Percentiles rank a stretch among this genome's conserved stretches.
Conservation (phyloP, 2,329 filamentous ascomycete species). For the Xylariaceae sp. region DNA sequence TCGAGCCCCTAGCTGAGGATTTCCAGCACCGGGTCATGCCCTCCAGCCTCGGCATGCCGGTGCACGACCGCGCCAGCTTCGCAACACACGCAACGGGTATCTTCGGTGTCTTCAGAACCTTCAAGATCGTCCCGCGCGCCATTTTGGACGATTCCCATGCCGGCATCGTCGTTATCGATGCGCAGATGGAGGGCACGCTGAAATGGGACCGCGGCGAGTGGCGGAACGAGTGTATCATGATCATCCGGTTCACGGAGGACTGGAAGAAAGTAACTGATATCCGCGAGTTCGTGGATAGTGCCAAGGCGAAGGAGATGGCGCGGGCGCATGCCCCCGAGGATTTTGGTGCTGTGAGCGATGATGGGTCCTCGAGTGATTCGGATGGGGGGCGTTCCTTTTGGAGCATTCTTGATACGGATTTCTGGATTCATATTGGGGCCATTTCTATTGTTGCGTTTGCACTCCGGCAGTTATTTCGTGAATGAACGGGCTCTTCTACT, state of each 20-base stretch:
- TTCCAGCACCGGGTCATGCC: constrained; percentile 40
- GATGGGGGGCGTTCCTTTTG: background rate
- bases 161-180: constrained; percentile 36
- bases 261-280: constrained; percentile 26
- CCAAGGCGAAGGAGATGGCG: constrained; percentile 35
- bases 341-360: constrained; percentile 21
- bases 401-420: background rate
- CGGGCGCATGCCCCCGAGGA: constrained; percentile 29
- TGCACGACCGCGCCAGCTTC: constrained; percentile 35
- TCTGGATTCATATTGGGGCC: constrained; percentile 2
- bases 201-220: constrained; percentile 24
- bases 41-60: constrained; percentile 35
- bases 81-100: constrained; percentile 36
- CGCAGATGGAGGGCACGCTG: constrained; percentile 33
- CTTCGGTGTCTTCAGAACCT: constrained; percentile 38
- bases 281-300: constrained; percentile 40
- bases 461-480: background rate
- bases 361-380: background rate
- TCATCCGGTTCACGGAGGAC: constrained; percentile 30
- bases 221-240: constrained; percentile 33
- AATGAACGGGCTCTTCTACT: background rate
- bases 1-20: constrained; percentile 31
- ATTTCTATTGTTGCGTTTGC: background rate
- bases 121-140: constrained; percentile 36
- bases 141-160: constrained; percentile 32